Evolutionary conservation across 352 stramenopile species (phyloP).

Genomic region (Globisporangium rhizosaccharum): DNA sequence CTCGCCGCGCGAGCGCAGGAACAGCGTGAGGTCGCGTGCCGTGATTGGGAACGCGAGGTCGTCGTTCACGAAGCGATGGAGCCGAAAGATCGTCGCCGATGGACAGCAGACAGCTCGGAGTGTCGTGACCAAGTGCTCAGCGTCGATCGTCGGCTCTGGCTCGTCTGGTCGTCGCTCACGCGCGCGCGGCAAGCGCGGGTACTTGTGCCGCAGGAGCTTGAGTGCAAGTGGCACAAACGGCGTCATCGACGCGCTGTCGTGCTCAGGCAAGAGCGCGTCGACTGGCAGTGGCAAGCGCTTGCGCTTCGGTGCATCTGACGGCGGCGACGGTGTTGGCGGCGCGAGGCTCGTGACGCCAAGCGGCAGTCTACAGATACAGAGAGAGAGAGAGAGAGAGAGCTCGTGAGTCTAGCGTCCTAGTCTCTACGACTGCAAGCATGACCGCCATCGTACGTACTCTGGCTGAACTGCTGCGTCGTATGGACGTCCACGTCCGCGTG

Average conservation of each 20-base stretch:
- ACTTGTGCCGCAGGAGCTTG: conserved; percentile 42
- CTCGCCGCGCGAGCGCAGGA: conserved; percentile 27
- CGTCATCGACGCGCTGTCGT: conserved; percentile 39
- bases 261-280: conserved; percentile 55
- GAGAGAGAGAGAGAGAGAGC: neutral
- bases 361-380: conserved; percentile 30
- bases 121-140: conserved; percentile 23
- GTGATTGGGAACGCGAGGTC: conserved; percentile 35
- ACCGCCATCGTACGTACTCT: conserved; percentile 29
- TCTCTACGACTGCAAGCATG: neutral
- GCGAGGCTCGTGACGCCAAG: conserved; percentile 34
- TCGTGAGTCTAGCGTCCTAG: neutral
- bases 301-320: conserved; percentile 11
- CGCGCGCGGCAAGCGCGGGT: conserved; percentile 33
- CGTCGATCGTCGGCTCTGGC: conserved; percentile 19
- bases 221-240: conserved; percentile 36
- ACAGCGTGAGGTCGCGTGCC: conserved; percentile 30
- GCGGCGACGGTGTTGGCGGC: neutral
- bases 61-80: conserved; percentile 56
- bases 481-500: conserved; percentile 21
- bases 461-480: conserved; percentile 47
- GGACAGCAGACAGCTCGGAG: conserved; percentile 38
- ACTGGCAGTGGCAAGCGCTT: conserved; percentile 38
- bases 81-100: conserved; percentile 49
- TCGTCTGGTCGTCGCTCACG: neutral